Base-by-base conservation (phyloP, 257 asterid genomes). In the Solanum virginianum region DNA sequence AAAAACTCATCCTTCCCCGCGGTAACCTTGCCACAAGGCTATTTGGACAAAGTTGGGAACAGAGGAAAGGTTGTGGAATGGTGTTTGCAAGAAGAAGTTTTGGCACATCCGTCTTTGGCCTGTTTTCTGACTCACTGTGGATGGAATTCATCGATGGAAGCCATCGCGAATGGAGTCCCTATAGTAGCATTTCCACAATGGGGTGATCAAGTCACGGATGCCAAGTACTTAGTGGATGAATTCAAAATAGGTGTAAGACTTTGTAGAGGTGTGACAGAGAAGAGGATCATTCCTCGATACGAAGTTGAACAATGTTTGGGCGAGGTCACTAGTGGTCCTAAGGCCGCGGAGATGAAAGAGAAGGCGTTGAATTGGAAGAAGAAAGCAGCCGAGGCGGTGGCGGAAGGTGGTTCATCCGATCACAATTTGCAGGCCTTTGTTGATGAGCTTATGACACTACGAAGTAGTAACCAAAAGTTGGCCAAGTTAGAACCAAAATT, bases 61-160 rank as follows among this genome's bases (percentile, higher is more conserved):
- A 81, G 41, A 55, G 90, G 90, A 71, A 43, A 62, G 17, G 5
- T 88, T 16, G 88, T 88, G 12, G 83, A 83, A 5, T 88, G 90
- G 88, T 74, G 88, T 71, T 60, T 83, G 4, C 90, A 88, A 70
- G 68, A 36, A 10, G 11, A 22, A 0, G 88, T 88, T 22, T 80
- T 88, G 8, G 66, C 90, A 15, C 87, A 81, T n/a, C 63, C 80
- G 3, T 85, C 88, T 2, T 47, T 85, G 9, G 87, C 8, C 13
- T 80, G 87, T 77, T 80, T 85, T 43, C 77, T 85, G 32, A 80
- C 87, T 22, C 87, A 85, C 1, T 80, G 87, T 47, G 87, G 85
- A 26, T 85, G 87, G 84, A 85, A 85, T 45, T 77, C 87, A 1
- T 47, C 84, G 0, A 49, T 85, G 80, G 87, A 85, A 32, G 80